Evolutionary conservation across 106 monocot genomes (phyloP), one percentile per base, ranked within the genome.

Genomic region (Xerophyta viscosa): DNA sequence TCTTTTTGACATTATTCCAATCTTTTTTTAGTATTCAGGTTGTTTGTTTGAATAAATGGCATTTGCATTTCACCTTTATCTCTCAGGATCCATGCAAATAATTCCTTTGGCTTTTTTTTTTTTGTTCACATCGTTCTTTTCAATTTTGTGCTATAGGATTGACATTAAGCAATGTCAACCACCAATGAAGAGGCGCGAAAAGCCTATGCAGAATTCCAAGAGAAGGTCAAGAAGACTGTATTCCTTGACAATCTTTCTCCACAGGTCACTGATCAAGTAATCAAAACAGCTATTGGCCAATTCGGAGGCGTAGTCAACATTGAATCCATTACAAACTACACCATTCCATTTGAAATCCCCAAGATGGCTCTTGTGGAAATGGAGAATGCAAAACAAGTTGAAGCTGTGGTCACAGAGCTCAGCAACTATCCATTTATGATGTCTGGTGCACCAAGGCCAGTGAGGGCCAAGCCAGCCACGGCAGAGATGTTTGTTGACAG

Each of bases 371-470:
- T 98, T 27, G 89, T 98, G 21, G 89, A 82, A 43, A 82, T 98
- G 89, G 89, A 86, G 58, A 74, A 27, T 51, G 52, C 26, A 19
- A 70, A 74, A 29, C 67, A 80, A 15, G 98, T 77, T 0, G 29
- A 7, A 11, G 42, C 56, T 12, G 61, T 98, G 7, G 43, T 85
- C 29, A 20, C 8, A 13, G 64, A 63, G 29, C 71, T 89, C 27
- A 64, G 17, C 1, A 65, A 72, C n/a, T 82, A 62, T 42, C 98
- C 89, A 2, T 89, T 98, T 37, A 89, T 98, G 98, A 68, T 98
- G 49, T 62, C 86, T 14, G 85, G 85, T 20, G 78, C 76, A 85
- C 89, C 98, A 8, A 64, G 89, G 12, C 89, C 98, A 31, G 66
- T 86, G 2, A 73, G 76, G 36, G 89, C 77, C 2, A 43, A 48